phyloP scores from a whole-genome alignment of 2,329 filamentous ascomycete species.

The Epichloe hybrida region DNA sequence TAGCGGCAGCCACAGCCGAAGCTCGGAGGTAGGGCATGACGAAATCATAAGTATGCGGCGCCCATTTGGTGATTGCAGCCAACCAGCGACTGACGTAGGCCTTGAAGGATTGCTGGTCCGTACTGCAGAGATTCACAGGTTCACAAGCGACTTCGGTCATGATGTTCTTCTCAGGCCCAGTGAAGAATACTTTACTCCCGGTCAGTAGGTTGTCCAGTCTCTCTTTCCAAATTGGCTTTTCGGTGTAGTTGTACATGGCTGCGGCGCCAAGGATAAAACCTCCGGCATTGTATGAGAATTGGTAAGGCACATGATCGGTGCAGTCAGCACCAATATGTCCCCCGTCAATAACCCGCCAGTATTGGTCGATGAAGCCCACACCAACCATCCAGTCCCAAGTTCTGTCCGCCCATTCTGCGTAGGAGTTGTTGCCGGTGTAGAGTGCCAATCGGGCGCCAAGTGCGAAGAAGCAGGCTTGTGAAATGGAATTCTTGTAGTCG shows the following conservation, averaged over 20 bases:
- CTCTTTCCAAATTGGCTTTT: constrained; percentile 39
- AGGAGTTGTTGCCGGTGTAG: constrained; percentile 67
- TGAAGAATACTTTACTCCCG: constrained; percentile 41
- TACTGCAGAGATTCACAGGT: constrained; percentile 43
- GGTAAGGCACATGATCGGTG: constrained; percentile 41
- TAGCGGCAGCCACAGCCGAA: constrained; percentile 43
- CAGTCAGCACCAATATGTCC: constrained; percentile 44
- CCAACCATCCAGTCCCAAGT: constrained; percentile 56
- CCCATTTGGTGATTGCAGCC: constrained; percentile 48
- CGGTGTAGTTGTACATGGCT: constrained; percentile 53
- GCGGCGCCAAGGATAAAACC: constrained; percentile 52
- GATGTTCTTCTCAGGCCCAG: constrained; percentile 34
- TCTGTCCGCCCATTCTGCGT: constrained; percentile 62
- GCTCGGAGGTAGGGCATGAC: constrained; percentile 40
- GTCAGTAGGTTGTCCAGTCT: constrained; percentile 44
- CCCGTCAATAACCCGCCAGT: constrained; percentile 54
- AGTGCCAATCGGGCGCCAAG: constrained; percentile 54
- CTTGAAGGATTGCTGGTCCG: constrained; percentile 51
- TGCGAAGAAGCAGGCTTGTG: constrained; percentile 49
- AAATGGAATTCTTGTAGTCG: constrained; percentile 59
- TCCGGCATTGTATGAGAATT: constrained; percentile 59
- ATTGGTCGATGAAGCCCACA: constrained; percentile 43
- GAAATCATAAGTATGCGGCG: constrained; percentile 39
- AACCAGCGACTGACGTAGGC: constrained; percentile 49
- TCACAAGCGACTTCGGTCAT: constrained; percentile 58